phyloP scores from a whole-genome alignment of 163 green algal species.

The Coccomyxa subellipsoidea region DNA sequence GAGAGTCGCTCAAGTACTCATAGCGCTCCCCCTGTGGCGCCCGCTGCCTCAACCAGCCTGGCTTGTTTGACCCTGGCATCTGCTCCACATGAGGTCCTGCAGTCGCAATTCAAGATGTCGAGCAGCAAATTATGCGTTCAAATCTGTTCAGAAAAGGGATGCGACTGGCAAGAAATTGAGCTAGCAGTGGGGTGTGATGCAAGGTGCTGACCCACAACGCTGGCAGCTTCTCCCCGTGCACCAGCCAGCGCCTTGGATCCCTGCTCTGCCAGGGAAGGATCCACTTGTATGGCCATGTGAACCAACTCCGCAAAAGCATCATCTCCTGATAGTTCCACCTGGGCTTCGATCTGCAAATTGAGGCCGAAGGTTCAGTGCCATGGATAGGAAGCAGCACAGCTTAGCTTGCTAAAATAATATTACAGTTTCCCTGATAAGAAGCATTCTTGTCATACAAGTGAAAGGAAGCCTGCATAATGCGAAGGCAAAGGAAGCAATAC shows the following conservation, averaged over 20 bases:
- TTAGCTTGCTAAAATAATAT: too few relatives aligned
- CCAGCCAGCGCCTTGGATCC: conserved; percentile 23
- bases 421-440: not conserved
- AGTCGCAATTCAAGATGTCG: not conserved
- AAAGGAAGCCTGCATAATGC: not conserved
- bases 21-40: conserved; percentile 92
- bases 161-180: not conserved
- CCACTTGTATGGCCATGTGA: conserved; percentile 65
- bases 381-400: too few relatives aligned
- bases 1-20: conserved; percentile 83
- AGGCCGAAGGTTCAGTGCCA: too few relatives aligned
- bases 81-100: conserved; percentile 32
- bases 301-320: conserved; percentile 89
- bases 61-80: conserved; percentile 70
- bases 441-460: not conserved
- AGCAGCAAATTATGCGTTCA: not conserved
- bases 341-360: not conserved
- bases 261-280: conserved; percentile 67
- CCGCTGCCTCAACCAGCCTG: conserved; percentile 90
- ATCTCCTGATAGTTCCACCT: not conserved
- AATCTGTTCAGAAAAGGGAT: not conserved
- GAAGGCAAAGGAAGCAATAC: not conserved
- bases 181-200: not conserved
- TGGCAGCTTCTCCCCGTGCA: conserved; percentile 27
- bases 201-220: conserved; percentile 8